Percentiles rank a stretch among this genome's conserved stretches.
phyloP scores from a whole-genome alignment of 2,329 filamentous ascomycete genomes.

The Claviceps paspali region DNA sequence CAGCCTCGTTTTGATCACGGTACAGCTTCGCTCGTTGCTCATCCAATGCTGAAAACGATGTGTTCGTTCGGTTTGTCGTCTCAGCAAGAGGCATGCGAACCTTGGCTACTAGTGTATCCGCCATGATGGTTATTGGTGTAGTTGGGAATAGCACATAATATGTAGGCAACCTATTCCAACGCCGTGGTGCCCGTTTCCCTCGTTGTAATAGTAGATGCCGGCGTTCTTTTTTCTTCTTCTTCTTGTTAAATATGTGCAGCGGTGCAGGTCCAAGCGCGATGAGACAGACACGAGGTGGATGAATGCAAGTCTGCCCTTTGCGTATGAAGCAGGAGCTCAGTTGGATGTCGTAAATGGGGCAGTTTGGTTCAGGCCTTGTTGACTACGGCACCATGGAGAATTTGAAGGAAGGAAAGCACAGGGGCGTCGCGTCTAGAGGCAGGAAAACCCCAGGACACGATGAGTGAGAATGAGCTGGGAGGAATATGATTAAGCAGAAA shows the following conservation, averaged over 20 bases:
- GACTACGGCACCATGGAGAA: neutral
- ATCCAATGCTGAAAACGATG: conserved; percentile 16
- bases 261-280: neutral
- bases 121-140: conserved; percentile 12
- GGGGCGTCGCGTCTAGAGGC: neutral
- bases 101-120: conserved; percentile 17
- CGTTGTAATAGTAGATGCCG: conserved; percentile 1
- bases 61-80: conserved; percentile 32
- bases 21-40: conserved; percentile 16
- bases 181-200: conserved; percentile 4
- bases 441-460: neutral
- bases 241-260: neutral
- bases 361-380: neutral
- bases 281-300: conserved; percentile 1
- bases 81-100: conserved; percentile 29
- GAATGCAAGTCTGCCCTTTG: neutral
- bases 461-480: neutral
- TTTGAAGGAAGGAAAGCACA: conserved; percentile 1
- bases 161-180: conserved; percentile 7
- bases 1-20: conserved; percentile 10
- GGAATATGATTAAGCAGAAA: neutral
- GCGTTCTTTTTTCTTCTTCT: too few species aligned
- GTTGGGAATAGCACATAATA: conserved; percentile 22
- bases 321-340: conserved; percentile 3
- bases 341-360: neutral